Base-by-base conservation (phyloP, 805 yeast species). In the Lipomyces spencermartinsiae region DNA sequence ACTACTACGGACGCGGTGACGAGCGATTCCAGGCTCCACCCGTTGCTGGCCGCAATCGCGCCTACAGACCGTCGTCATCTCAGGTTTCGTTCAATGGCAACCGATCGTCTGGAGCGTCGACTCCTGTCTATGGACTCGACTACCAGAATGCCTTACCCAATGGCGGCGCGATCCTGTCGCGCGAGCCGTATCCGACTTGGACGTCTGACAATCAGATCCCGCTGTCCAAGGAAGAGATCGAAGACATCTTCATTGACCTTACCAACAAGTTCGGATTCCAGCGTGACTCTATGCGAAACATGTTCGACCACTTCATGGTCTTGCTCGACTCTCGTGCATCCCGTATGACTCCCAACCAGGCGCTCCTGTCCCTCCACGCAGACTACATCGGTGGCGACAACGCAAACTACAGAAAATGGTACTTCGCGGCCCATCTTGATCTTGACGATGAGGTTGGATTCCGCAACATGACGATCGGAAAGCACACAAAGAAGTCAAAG, bases 111-210 rank as follows among this genome's bases (percentile, higher is more conserved):
- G 98, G 98, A 70, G 92, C 97, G 56, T 92, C 97, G 1, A 95
- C 99, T 55, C 98, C 99, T 25, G 87, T 92, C 73, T 91, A 91
- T 77, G 96, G 95, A 54, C 87, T 87, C 65, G 85, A 84, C 69
- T 84, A 82, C 63, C 71, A 69, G 65, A 67, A 68, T 57, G 59
- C 51, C 22, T 54, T 63, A 43, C 65, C 63, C 55, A 62, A 61
- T 58, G 63, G 57, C n/a, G n/a, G 49, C n/a, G 67, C 70, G 9
- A 63, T 62, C 6, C 49, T 69, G 25, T 69, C 72, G 37, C 72
- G 71, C 34, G 95, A 95, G 79, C 99, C 99, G 43, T 95, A 94
- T 79, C 99, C 99, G 57, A 98, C 99, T 62, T 95, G 99, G 99
- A 91, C 97, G 33, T 97, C 97, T 59, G 98, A 95, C 80, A 93